Evolutionary conservation across 148 eudicot species (phyloP).

Genomic region (Camellia granthamiana): DNA sequence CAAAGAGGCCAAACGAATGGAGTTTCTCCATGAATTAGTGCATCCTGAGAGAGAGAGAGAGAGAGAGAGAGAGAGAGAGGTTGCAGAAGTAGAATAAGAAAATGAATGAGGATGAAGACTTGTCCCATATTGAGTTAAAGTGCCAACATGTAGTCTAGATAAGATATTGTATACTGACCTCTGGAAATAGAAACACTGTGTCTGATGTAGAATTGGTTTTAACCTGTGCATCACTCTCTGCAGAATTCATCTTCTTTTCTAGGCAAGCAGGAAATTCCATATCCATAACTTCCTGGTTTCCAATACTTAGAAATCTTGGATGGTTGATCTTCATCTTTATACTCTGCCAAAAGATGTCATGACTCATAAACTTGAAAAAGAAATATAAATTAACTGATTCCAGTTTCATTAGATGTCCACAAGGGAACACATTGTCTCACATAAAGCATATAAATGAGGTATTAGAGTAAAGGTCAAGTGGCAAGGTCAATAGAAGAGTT

Average conservation of each 20-base stretch:
- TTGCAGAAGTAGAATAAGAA: background rate
- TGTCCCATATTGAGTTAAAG: conserved; percentile 5
- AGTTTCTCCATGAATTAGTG: conserved; percentile 43
- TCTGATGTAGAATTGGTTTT: conserved; percentile 16
- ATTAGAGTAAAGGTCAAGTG: too few relatives aligned
- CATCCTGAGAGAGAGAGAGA: conserved; percentile 47
- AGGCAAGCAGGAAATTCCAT: conserved; percentile 73
- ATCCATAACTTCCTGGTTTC: conserved; percentile 52
- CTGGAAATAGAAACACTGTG: conserved; percentile 56
- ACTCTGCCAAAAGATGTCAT: conserved; percentile 55
- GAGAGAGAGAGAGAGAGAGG: background rate
- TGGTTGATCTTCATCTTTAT: conserved; percentile 72
- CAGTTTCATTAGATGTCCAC: background rate
- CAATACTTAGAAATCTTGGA: conserved; percentile 77
- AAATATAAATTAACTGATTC: background rate
- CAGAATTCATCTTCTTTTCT: conserved; percentile 29
- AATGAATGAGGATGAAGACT: background rate
- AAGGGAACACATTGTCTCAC: background rate
- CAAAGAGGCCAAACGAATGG: conserved; percentile 85
- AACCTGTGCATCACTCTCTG: conserved; percentile 17
- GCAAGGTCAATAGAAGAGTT: too few relatives aligned
- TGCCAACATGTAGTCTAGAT: background rate
- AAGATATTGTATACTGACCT: conserved; percentile 46
- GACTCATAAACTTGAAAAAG: conserved; percentile 2
- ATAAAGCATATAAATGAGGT: background rate